A percentile compares a stretch with the other conserved stretches of the same genome.
Conservation (phyloP, 768 basidiomycete species). For the Podaxis sp. region DNA sequence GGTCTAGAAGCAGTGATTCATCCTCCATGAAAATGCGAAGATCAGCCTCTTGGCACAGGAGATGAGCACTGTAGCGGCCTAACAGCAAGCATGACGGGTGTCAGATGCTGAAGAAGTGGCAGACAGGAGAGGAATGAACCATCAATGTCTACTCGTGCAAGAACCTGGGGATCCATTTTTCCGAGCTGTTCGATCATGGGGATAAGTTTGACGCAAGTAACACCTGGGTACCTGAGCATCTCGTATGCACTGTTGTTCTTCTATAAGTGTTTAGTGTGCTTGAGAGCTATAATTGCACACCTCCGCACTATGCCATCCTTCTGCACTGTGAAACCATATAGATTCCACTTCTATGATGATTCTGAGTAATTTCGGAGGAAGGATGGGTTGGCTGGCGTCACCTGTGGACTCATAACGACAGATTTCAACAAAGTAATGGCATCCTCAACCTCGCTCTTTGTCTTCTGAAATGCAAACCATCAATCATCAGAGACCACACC, state of each 20-base stretch:
- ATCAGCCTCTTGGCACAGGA: constrained; percentile 75
- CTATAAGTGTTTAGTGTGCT: neutral
- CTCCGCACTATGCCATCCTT: constrained; percentile 44
- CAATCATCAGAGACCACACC: constrained; percentile 47
- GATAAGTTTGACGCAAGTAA: constrained; percentile 44
- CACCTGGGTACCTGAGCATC: constrained; percentile 58
- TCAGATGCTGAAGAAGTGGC: no score
- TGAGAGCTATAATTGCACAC: constrained; percentile 24
- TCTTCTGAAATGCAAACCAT: constrained; percentile 38
- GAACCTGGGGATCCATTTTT: constrained; percentile 47
- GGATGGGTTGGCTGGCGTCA: constrained; percentile 13
- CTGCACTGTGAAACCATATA: constrained; percentile 43
- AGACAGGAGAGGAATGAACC: no score
- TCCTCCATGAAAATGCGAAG: constrained; percentile 73
- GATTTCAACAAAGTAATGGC: constrained; percentile 36
- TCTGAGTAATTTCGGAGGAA: constrained; percentile 1
- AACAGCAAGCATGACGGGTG: no score
- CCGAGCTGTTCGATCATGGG: constrained; percentile 49
- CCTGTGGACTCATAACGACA: constrained; percentile 43
- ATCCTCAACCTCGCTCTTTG: constrained; percentile 33
- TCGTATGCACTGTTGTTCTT: constrained; percentile 64
- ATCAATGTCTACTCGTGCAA: constrained; percentile 68
- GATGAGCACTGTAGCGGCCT: constrained; percentile 65
- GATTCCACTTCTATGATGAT: constrained; percentile 29
- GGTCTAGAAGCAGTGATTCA: constrained; percentile 68